Base-by-base conservation (phyloP, 208 protist genomes). In the Phytomonas sp. region DNA sequence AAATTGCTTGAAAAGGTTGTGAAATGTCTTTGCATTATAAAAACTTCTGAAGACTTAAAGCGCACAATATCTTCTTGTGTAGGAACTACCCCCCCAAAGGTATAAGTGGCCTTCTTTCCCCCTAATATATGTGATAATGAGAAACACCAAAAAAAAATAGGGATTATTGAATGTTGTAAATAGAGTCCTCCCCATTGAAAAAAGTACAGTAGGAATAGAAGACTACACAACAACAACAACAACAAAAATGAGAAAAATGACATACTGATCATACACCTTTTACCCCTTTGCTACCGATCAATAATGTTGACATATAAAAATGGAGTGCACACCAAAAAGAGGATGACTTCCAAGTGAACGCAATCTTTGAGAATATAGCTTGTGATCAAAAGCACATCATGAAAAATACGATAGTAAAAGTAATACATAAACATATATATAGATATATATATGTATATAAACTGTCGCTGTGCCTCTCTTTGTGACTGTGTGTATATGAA, bases 61-160 rank as follows among this genome's bases (percentile, higher is more conserved):
- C 0, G 0, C 7, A 56, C 19, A 7, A 5, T 26, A 26, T 26
- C 5, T 0, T 33, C 0, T 37, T 4, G 52, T 0, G 29, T 12
- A 49, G 10, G 19, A 66, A 34, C 29, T 23, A 12, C 23, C 60
- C 3, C 40, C 29, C 10, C 19, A 52, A 31, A 14, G 0, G 29
- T 8, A 34, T 26, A 56, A 2, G 45, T 26, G 45, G 5, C 26
- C 8, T 19, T 26, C 23, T 6, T 56, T 56, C 19, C 23, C 19
- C 45, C 45, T 56, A 26, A 26, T 66, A 56, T 11, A 31, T 0
- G 60, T 59, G 40, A 74, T 69, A 23, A 52, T 23, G 14, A 45
- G 16, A 12, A 30, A 29, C 60, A 37, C 4, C 45, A 36, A 8
- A 37, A 26, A 11, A 62, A 16, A 12, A 70, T 36, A 7, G 23